Evolutionary conservation across 148 eudicot genomes (phyloP), one percentile per base, ranked within the genome.

Genomic region (Amaranthus cruentus): DNA sequence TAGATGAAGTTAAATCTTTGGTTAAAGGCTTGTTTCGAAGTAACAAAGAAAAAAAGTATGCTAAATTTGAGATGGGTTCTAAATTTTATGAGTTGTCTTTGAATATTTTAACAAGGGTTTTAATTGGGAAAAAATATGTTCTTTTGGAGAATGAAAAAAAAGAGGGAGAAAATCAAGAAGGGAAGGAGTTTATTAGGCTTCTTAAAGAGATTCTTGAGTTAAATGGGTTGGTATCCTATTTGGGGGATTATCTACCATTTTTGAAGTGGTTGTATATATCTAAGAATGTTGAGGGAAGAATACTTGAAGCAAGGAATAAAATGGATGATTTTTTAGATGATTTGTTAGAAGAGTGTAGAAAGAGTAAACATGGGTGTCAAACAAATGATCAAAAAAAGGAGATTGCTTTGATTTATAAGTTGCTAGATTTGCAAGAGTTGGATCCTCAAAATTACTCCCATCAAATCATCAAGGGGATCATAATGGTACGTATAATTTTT

Each of bases 71-170:
- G 10, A 47, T 87, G 79, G 74, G 66, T 47, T 48, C 79, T 2
- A 76, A 58, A 44, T 46, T 85, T 7, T 58, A 76, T 2, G 90
- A 77, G 38, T 42, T 87, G 28, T 43, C 86, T 0, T 79, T 79
- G 55, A 83, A 87, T 62, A 63, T 79, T 3, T 10, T 87, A 4
- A 81, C 73, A 80, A 61, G 76, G 43, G 83, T 83, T 72, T 59
- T 87, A 4, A 60, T 81, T 0, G 85, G 86, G 38, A 87, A 83
- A 71, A 53, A 80, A 18, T 87, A 76, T 66, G 78, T 53, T 2
- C 47, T 48, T 3, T 66, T 49, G 11, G 86, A 81, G 12, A 13
- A 28, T 4, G 77, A 69, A 1, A 75, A 7, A 1, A 73, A 15
- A 43, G 79, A 53, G 15, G 78, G 8, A 3, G 8, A 15, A n/a